phyloP scores from a whole-genome alignment of 225 moss, liverwort and hornwort genomes.

The Physcomitrium patens region DNA sequence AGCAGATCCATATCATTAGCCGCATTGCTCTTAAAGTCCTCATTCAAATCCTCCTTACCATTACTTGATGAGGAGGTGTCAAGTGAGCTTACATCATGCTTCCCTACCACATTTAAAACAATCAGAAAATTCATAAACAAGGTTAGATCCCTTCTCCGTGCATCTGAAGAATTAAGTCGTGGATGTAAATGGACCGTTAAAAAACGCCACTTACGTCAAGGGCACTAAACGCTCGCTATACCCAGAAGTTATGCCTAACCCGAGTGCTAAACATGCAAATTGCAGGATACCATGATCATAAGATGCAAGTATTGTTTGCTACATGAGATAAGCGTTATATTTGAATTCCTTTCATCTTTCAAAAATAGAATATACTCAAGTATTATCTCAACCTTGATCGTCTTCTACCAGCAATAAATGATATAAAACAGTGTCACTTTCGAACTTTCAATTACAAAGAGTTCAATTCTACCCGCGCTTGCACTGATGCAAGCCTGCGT shows the following conservation, averaged over 20 bases:
- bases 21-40: neutral
- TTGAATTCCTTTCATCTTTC: neutral
- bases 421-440: too few species aligned
- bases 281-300: neutral
- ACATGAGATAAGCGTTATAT: neutral
- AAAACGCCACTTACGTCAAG: neutral
- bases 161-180: neutral
- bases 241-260: neutral
- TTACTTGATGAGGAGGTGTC: neutral
- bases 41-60: neutral
- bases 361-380: neutral
- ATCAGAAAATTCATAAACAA: neutral
- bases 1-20: neutral
- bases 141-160: neutral
- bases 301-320: neutral
- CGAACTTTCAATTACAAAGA: too few species aligned
- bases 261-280: neutral
- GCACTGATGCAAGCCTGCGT: too few species aligned
- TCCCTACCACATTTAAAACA: conserved; percentile 15
- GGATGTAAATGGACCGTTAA: neutral
- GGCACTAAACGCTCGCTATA: neutral
- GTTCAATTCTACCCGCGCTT: too few species aligned
- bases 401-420: neutral
- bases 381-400: neutral
- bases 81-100: conserved; percentile 6